These are phyloP conservation scores for Cladosporium cucumerinum DNA, from an alignment of 2,329 filamentous ascomycete genomes.

Conservation along the genomic window DNA sequence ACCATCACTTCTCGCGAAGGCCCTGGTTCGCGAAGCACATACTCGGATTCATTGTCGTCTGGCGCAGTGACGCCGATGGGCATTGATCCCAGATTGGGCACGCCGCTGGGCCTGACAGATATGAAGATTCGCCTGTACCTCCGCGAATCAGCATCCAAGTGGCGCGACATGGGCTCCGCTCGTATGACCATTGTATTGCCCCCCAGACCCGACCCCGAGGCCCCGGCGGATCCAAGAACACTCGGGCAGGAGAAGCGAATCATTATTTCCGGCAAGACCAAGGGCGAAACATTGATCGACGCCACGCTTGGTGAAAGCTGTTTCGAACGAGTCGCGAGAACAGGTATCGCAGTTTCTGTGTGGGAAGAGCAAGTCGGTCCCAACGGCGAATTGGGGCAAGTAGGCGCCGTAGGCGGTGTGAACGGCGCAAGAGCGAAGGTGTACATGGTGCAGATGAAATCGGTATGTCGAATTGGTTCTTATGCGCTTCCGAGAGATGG, in stretches of 20 bases:
- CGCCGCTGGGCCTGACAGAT: conserved; percentile 67
- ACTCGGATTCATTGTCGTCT: conserved; percentile 59
- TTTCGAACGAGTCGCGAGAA: conserved; percentile 77
- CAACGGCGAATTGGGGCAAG: conserved; percentile 58
- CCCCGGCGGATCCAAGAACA: conserved; percentile 37
- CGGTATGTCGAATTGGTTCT: conserved; percentile 27
- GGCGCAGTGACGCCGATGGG: conserved; percentile 40
- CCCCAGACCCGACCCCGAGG: conserved; percentile 40
- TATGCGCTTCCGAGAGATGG: not conserved
- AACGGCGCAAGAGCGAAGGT: conserved; percentile 53
- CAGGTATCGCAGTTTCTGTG: conserved; percentile 83
- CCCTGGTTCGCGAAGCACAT: conserved; percentile 49
- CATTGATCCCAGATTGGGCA: conserved; percentile 33
- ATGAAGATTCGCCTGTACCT: conserved; percentile 84
- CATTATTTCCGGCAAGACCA: conserved; percentile 69
- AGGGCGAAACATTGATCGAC: conserved; percentile 69
- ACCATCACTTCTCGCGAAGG: conserved; percentile 61
- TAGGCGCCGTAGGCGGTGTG: conserved; percentile 57
- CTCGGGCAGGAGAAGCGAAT: conserved; percentile 76
- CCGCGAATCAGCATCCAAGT: conserved; percentile 71
- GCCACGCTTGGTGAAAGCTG: conserved; percentile 79
- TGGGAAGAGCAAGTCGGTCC: conserved; percentile 61
- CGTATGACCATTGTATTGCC: conserved; percentile 77
- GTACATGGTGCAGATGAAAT: conserved; percentile 58
- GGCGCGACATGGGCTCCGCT: conserved; percentile 88